Evolutionary conservation across 2,329 filamentous ascomycete species (phyloP).

Genomic region (Colletotrichum abscissum): DNA sequence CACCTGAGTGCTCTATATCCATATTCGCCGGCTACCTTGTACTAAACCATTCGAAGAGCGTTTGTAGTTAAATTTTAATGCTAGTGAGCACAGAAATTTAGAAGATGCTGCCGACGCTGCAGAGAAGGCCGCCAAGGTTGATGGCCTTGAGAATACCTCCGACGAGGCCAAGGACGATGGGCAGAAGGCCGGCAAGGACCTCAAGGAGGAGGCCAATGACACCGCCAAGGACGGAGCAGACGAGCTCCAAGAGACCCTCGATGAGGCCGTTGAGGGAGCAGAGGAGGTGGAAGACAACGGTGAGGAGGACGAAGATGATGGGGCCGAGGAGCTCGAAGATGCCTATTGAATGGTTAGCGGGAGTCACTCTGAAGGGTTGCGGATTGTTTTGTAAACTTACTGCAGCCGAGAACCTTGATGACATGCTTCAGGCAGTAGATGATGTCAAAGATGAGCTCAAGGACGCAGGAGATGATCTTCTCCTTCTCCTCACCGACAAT

Average conservation of each 20-base stretch:
- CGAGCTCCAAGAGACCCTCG: conserved; percentile 20
- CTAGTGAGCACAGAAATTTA: not conserved
- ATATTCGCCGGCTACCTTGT: not conserved
- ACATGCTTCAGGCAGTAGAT: conserved; percentile 21
- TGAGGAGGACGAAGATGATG: conserved; percentile 25
- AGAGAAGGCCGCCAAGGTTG: conserved; percentile 21
- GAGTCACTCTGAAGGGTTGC: rapidly evolving
- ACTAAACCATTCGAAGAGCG: not conserved
- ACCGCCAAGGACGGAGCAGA: conserved; percentile 15
- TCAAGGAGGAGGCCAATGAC: conserved; percentile 20
- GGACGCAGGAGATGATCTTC: conserved; percentile 17
- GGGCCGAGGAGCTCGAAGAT: conserved; percentile 33
- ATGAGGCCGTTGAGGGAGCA: conserved; percentile 23
- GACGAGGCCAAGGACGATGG: conserved; percentile 18
- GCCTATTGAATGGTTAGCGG: not conserved
- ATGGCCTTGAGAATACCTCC: conserved; percentile 23
- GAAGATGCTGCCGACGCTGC: conserved; percentile 26
- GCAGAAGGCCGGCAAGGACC: conserved; percentile 30
- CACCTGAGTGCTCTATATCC: not conserved
- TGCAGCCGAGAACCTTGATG: conserved; percentile 15
- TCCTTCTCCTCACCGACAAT: conserved; percentile 32
- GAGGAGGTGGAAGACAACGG: conserved; percentile 24
- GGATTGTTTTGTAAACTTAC: not conserved
- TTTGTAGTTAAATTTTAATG: not conserved
- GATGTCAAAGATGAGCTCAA: conserved; percentile 30